Percentiles rank a stretch among this genome's conserved stretches.
Conservation (phyloP, 1,284 basidiomycete genomes). For the Ustilago loliicola region DNA sequence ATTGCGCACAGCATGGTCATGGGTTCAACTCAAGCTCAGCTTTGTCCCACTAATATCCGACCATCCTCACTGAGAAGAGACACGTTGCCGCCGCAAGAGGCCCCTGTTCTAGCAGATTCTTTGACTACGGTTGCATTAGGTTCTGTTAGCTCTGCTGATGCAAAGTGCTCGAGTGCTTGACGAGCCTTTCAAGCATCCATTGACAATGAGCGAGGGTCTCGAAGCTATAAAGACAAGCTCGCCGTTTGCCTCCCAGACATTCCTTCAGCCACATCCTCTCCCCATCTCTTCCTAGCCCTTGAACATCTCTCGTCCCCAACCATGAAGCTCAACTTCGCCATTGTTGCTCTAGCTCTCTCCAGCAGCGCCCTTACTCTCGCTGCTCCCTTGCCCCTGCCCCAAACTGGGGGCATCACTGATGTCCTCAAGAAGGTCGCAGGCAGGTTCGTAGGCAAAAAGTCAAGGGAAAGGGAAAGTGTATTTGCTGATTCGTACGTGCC, state of each 20-base stretch:
- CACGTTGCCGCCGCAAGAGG: not conserved
- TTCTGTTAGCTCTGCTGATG: not conserved
- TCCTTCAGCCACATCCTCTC: not conserved
- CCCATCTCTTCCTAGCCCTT: too few relatives aligned
- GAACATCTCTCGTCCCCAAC: not conserved
- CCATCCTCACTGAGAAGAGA: not conserved
- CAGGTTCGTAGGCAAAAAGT: too few relatives aligned
- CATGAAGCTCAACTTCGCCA: slow-evolving; percentile 30
- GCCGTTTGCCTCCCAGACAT: not conserved
- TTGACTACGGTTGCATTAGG: not conserved
- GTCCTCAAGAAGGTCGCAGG: not conserved
- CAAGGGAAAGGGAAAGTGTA: not conserved
- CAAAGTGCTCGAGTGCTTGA: not conserved
- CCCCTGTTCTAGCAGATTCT: not conserved
- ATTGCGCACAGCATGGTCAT: not conserved
- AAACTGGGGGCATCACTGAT: not conserved
- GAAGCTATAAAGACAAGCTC: not conserved
- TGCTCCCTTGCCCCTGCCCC: not conserved
- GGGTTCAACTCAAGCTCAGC: not conserved
- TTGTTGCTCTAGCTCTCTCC: slow-evolving; percentile 22
- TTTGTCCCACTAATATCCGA: not conserved
- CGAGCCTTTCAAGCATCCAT: too few relatives aligned
- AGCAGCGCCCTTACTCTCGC: slow-evolving; percentile 8
- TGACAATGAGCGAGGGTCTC: not conserved
- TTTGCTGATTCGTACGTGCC: not conserved